These are phyloP conservation scores for Corylus avellana DNA, from an alignment of 306 rosid species.

Conservation along the genomic window DNA sequence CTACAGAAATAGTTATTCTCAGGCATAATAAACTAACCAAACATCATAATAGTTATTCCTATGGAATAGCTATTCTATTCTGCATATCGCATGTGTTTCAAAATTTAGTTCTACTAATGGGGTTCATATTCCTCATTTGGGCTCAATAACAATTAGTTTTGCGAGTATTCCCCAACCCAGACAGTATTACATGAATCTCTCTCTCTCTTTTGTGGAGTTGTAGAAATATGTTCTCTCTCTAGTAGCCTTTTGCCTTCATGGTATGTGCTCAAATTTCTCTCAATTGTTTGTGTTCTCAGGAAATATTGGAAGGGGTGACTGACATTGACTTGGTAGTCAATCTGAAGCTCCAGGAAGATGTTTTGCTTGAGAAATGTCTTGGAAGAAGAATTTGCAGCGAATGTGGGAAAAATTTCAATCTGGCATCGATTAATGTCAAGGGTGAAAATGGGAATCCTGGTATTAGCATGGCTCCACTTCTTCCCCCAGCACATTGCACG, in stretches of 20 bases:
- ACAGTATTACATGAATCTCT: neutral
- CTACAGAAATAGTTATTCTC: too few relatives aligned
- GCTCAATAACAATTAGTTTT: neutral
- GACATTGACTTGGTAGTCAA: conserved; percentile 91
- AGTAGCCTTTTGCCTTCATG: neutral
- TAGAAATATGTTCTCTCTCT: neutral
- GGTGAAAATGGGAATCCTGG: conserved; percentile 69
- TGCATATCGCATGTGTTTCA: too few relatives aligned
- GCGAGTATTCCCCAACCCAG: neutral
- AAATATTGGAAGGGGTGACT: conserved; percentile 82
- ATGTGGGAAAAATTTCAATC: conserved; percentile 81
- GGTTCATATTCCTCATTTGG: neutral
- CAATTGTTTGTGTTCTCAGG: conserved; percentile 42
- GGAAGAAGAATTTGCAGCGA: conserved; percentile 87
- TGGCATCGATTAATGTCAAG: conserved; percentile 76
- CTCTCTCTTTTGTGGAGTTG: neutral
- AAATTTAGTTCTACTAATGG: neutral
- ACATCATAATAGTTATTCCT: too few relatives aligned
- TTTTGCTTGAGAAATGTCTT: conserved; percentile 86
- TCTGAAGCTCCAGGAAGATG: conserved; percentile 87
- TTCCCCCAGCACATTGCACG: conserved; percentile 85
- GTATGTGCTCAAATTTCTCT: conserved; percentile 14
- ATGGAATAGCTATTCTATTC: too few relatives aligned
- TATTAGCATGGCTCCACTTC: conserved; percentile 89
- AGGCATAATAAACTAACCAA: too few relatives aligned